Evolutionary conservation across 2,329 filamentous ascomycete genomes (phyloP), one percentile per base, ranked within the genome.

Genomic region (Orbilia oligospora): DNA sequence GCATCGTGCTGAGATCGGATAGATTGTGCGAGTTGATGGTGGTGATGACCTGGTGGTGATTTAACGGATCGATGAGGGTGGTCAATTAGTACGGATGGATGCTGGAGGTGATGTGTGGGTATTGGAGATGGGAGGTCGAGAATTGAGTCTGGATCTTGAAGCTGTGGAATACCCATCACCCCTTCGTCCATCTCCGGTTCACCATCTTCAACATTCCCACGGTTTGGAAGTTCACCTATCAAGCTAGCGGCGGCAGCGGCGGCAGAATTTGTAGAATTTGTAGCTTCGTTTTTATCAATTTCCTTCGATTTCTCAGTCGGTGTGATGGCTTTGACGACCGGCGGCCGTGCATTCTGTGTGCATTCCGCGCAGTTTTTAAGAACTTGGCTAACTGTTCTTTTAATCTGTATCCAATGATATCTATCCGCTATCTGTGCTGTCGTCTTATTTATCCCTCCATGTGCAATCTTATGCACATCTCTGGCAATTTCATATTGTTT

Each of bases 371-470:
- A 99, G 82, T 96, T 95, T 82, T 93, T 91, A 85, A 98, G 97
- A 82, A 97, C 94, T 83, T 95, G 91, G 83, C 92, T 96, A 79
- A 97, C 96, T 0, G 95, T 98, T 85, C 97, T 94, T 84, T 98
- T 99, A 86, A 98, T 98, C 79, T 95, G 90, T 58, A 97, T 94
- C 96, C 96, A 99, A 85, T 98, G 96, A 84, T 95, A 97, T 83
- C 91, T 92, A 83, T 97, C 93, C 10, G 95, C 93, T 82, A 99
- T 97, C 20, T 91, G 92, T 20, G 95, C 94, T 0, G 95, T 98
- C 0, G 95, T 98, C 86, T 97, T 97, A 87, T 99, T 99, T 87
- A 98, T 98, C 65, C 96, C 96, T 5, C 92, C 93, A 83, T 99
- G 96, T 49, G 91, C 88, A 72, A 87, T 85, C 67, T 90, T 87